A percentile compares a stretch with the other conserved stretches of the same genome.
These are phyloP conservation scores for Myxozyma mucilagina DNA, from an alignment of 805 yeast species.

Conservation along the genomic window DNA sequence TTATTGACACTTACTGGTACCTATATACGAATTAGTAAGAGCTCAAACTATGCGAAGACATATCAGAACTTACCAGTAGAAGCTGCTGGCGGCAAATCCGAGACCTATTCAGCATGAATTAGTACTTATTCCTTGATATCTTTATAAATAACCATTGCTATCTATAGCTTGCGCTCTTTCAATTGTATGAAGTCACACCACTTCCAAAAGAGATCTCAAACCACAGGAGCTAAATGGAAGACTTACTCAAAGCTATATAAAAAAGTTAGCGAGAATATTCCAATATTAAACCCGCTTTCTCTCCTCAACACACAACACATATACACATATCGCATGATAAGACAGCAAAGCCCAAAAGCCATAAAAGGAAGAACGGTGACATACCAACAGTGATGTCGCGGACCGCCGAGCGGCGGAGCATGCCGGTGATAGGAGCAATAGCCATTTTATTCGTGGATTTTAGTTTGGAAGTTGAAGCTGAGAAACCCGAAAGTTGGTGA, in stretches of 20 bases:
- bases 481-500: too few species aligned
- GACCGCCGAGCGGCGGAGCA: constrained; percentile 15
- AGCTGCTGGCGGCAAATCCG: not conserved
- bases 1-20: constrained; percentile 13
- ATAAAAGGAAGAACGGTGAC: not conserved
- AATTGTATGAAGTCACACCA: not conserved
- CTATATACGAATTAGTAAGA: not conserved
- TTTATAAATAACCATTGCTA: not conserved
- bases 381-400: constrained; percentile 17
- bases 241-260: not conserved
- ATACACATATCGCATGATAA: not conserved
- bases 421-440: constrained; percentile 29
- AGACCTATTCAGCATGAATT: not conserved
- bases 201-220: not conserved
- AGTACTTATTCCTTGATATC: not conserved
- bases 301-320: not conserved
- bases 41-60: not conserved
- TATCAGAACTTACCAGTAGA: constrained; percentile 17
- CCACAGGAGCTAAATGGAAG: not conserved
- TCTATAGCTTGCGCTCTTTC: not conserved
- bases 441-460: constrained; percentile 17
- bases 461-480: not conserved
- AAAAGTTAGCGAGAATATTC: not conserved
- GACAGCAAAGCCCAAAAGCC: not conserved
- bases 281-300: not conserved